Evolutionary conservation across 2,329 filamentous ascomycete genomes (phyloP).

Genomic region (Pestalotiopsis sp.): DNA sequence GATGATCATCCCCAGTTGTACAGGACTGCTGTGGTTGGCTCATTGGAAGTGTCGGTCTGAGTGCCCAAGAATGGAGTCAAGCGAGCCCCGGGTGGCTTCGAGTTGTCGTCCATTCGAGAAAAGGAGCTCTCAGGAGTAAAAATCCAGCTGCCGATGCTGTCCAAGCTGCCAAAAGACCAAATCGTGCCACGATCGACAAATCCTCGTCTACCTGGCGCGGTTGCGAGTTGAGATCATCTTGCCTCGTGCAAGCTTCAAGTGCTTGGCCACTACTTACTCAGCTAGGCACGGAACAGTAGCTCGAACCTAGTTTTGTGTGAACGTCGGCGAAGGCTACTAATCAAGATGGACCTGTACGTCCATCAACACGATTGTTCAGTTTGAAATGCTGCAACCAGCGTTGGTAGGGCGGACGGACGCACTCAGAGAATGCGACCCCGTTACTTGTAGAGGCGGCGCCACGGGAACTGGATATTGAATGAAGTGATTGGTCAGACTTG

Average conservation of each 20-base stretch:
- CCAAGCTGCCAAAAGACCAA: neutral
- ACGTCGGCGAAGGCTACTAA: conserved; percentile 5
- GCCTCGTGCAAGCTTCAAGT: neutral
- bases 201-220: neutral
- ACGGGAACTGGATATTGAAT: conserved; percentile 11
- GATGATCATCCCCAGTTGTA: conserved; percentile 9
- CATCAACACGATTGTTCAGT: conserved; percentile 15
- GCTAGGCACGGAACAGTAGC: neutral
- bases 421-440: neutral
- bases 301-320: neutral
- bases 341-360: conserved; percentile 24
- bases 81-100: neutral
- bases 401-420: conserved; percentile 18
- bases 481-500: conserved; percentile 33
- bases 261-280: neutral
- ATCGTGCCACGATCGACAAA: neutral
- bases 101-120: neutral
- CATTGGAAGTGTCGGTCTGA: conserved; percentile 15
- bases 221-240: neutral
- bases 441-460: neutral
- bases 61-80: conserved; percentile 2
- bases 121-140: neutral
- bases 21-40: conserved; percentile 12
- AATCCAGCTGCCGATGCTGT: neutral
- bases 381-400: conserved; percentile 22